Evolutionary conservation across 129 eudicot genomes (phyloP).

Genomic region (Silybum marianum): DNA sequence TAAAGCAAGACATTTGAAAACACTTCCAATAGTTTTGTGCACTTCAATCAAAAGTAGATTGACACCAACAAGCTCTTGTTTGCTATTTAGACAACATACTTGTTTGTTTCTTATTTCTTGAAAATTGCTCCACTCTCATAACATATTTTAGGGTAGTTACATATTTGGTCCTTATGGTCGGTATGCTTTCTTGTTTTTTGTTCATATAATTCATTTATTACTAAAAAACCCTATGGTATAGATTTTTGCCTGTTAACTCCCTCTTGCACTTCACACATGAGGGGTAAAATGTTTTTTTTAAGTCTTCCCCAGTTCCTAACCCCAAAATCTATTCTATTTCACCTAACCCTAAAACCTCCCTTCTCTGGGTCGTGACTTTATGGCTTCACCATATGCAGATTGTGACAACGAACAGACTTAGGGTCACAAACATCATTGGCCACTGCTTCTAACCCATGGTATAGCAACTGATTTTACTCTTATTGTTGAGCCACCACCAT

Average conservation of each 20-base stretch:
- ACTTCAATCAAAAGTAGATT: slow-evolving; percentile 14
- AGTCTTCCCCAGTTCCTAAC: not conserved
- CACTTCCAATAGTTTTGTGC: slow-evolving; percentile 23
- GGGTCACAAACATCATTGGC: not conserved
- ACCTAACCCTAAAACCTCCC: not conserved
- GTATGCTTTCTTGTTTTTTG: not conserved
- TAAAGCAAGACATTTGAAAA: slow-evolving; percentile 12
- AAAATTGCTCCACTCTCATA: not conserved
- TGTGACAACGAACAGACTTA: not conserved
- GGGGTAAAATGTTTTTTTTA: not conserved
- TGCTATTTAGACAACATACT: slow-evolving; percentile 22
- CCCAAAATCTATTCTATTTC: too few species aligned
- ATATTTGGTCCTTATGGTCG: not conserved
- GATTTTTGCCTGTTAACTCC: not conserved
- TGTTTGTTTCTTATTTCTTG: slow-evolving; percentile 19
- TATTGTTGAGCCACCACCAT: not conserved
- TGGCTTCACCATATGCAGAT: not conserved
- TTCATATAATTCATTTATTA: not conserved
- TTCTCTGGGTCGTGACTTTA: not conserved
- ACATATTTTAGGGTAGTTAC: not conserved
- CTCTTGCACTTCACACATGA: not conserved
- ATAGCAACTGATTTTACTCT: not conserved
- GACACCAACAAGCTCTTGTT: slow-evolving; percentile 23
- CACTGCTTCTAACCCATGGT: not conserved
- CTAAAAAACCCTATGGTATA: not conserved